Conservation (phyloP, 2,329 filamentous ascomycete genomes). For the Hawksworthiomyces lignivorus region DNA sequence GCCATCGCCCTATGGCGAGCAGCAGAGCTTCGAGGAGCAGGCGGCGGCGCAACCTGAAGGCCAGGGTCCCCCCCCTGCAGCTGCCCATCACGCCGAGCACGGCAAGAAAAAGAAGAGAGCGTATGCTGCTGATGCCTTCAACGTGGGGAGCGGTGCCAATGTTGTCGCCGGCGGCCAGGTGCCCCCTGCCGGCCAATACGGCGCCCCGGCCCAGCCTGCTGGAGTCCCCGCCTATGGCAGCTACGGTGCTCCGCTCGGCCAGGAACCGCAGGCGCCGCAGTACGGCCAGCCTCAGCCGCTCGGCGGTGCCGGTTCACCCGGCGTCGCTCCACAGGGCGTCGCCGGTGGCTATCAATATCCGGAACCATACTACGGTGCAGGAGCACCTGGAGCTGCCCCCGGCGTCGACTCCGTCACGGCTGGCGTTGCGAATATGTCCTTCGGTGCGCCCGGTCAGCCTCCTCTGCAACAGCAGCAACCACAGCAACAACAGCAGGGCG, state of each 20-base stretch:
- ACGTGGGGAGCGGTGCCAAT: constrained; percentile 84
- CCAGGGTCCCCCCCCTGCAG: constrained; percentile 27
- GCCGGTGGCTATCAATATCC: constrained; percentile 61
- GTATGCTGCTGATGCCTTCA: constrained; percentile 91
- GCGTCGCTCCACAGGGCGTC: constrained; percentile 30
- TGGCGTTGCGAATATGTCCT: constrained; percentile 77
- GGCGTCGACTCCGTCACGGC: constrained; percentile 65
- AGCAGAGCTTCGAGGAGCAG: constrained; percentile 30
- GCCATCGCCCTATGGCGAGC: constrained; percentile 33
- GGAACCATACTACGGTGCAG: constrained; percentile 55
- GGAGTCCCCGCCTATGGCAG: constrained; percentile 47
- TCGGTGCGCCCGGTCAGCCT: constrained; percentile 58
- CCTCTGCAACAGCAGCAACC: constrained; percentile 30
- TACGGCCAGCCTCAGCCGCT: constrained; percentile 33
- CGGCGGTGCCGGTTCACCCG: constrained; percentile 31
- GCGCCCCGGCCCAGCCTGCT: constrained; percentile 30
- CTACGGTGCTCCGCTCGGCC: constrained; percentile 45
- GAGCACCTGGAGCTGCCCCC: constrained; percentile 23
- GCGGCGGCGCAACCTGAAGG: constrained; percentile 31
- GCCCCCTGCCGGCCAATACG: constrained; percentile 37
- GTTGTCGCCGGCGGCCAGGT: constrained; percentile 46
- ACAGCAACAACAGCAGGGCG: constrained; percentile 44
- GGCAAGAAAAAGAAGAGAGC: constrained; percentile 84
- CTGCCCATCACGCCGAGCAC: constrained; percentile 31
- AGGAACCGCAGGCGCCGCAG: constrained; percentile 32